Evolutionary conservation across 1,139 yeast genomes (phyloP), one percentile per base, ranked within the genome.

Genomic region (Pichia sp.): DNA sequence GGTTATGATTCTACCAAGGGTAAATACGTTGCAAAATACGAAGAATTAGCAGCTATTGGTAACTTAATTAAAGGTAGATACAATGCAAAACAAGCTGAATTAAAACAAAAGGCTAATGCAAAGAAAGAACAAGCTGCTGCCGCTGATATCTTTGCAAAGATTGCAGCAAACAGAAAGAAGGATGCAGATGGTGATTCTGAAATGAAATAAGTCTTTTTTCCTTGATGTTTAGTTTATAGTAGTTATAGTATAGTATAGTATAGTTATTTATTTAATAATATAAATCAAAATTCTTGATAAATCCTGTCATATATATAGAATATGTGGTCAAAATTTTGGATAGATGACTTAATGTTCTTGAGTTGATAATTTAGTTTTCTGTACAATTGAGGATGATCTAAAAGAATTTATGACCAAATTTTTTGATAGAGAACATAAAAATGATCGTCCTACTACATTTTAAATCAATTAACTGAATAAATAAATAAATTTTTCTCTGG

Each of bases 1-100:
- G 97, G 98, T 63, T 92, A 86, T 65, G 98, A 92, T 67, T 80
- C 97, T 52, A 76, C 90, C 65, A 90, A 92, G 80, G 98, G 95
- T 60, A 87, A 85, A 69, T 92, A 92, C 76, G 83, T 94, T 71
- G 97, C 98, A 63, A 90, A 86, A 72, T 89, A 90, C 71, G 98
- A 94, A 72, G 98, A 92, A 70, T 81, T 92, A 64, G 95, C 97
- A 41, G 77, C 96, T 42, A 74, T 82, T 61, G 98, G 98, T 69
- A 92, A 94, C 76, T 73, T 92, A 58, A 87, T 92, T 69, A 86
- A 84, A 73, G 97, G 97, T 62, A 84, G 98, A 74, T 92, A 86
- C 74, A 73, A 83, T 60, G 87, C 92, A 55, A 89, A 92, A 71
- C 87, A 89, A 68, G 96, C 92, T 72, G 97, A 92, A 70, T 86